These are phyloP conservation scores for Rhododendron molle DNA, from an alignment of 148 eudicot genomes.

Conservation along the genomic window DNA sequence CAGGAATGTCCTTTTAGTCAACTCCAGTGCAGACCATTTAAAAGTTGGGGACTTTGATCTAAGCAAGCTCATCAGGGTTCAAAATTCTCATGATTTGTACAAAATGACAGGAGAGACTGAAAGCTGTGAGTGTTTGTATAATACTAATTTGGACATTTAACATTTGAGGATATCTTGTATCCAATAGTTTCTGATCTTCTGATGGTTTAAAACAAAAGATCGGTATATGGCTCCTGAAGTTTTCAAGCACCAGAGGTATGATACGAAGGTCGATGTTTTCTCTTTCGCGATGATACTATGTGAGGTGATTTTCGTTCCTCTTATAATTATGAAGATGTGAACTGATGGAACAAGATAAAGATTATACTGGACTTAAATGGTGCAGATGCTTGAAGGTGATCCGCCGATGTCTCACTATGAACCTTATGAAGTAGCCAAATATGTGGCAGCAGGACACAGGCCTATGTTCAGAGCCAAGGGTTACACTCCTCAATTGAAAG, in stretches of 20 bases:
- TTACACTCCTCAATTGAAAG: constrained; percentile 49
- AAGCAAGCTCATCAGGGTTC: constrained; percentile 88
- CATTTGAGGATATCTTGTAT: constrained; percentile 4
- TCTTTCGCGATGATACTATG: constrained; percentile 93
- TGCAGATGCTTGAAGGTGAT: constrained; percentile 83
- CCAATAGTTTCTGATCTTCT: constrained; percentile 6
- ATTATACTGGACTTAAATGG: constrained; percentile 13
- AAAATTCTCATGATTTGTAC: constrained; percentile 93
- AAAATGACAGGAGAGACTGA: constrained; percentile 99
- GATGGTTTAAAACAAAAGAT: constrained; percentile 42
- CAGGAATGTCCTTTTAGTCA: constrained; percentile 96
- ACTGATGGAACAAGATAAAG: neutral
- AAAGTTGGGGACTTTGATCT: constrained; percentile 99
- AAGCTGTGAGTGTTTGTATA: constrained; percentile 62
- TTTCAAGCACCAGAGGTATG: constrained; percentile 89
- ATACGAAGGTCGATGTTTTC: constrained; percentile 95
- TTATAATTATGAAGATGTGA: neutral
- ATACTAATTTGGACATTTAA: neutral
- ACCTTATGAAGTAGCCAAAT: constrained; percentile 75
- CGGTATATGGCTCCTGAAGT: constrained; percentile 99
- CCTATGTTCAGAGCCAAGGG: constrained; percentile 70
- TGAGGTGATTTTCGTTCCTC: constrained; percentile 52
- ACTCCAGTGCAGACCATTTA: constrained; percentile 89
- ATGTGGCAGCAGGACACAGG: constrained; percentile 78
- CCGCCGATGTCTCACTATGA: constrained; percentile 69